These are phyloP conservation scores for Talaromyces rugulosus DNA, from an alignment of 2,329 filamentous ascomycete species.

Conservation along the genomic window DNA sequence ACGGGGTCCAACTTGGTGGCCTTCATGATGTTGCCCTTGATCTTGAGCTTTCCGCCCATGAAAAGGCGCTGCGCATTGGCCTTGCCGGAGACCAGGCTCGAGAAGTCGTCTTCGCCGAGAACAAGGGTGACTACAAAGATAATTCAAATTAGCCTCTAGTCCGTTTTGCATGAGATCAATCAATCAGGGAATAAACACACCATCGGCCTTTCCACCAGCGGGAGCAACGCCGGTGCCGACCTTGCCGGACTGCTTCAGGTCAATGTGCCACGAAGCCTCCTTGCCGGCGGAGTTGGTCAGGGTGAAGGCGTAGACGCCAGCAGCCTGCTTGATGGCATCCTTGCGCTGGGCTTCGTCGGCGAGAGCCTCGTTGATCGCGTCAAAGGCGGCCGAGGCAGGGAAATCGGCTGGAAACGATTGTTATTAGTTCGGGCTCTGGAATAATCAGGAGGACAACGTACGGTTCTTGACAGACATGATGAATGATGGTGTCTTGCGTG, in stretches of 20 bases:
- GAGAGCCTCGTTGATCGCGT: conserved; percentile 74
- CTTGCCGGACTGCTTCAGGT: conserved; percentile 83
- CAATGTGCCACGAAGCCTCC: conserved; percentile 86
- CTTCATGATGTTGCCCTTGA: conserved; percentile 98
- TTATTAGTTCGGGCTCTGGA: not conserved
- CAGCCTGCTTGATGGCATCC: conserved; percentile 83
- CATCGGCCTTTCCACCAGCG: conserved; percentile 71
- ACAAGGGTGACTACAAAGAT: conserved; percentile 67
- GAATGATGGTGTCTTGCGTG: conserved; percentile 13
- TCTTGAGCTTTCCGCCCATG: conserved; percentile 98
- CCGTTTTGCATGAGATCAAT: not conserved
- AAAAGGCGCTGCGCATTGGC: conserved; percentile 93
- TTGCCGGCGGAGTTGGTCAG: conserved; percentile 83
- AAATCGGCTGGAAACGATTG: conserved; percentile 61
- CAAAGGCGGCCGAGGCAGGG: conserved; percentile 87
- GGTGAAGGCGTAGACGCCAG: conserved; percentile 83
- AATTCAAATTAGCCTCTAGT: not conserved
- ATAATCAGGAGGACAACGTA: conserved; percentile 35
- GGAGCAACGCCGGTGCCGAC: conserved; percentile 71
- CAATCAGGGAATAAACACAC: conserved; percentile 46
- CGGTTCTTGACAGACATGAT: conserved; percentile 72
- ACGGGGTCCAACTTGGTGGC: conserved; percentile 92
- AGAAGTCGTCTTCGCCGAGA: conserved; percentile 83
- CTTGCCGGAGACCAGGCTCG: conserved; percentile 75
- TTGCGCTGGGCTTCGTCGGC: conserved; percentile 69